Base-by-base conservation (phyloP, 2,329 filamentous ascomycete genomes). In the Rhytidhysteron rufulum region DNA sequence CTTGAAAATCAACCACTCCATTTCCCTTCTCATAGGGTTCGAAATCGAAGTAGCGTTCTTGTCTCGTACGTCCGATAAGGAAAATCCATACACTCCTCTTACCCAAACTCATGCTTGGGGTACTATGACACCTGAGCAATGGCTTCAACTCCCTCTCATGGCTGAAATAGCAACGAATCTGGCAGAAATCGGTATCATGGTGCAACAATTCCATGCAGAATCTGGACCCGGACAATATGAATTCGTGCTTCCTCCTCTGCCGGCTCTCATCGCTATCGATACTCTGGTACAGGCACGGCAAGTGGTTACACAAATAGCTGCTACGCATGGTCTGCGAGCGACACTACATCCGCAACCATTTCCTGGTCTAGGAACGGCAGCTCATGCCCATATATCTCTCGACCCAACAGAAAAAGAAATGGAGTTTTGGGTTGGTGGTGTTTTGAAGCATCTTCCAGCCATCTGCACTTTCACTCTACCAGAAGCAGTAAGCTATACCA, bases 41-140 rank as follows among this genome's bases (percentile, higher is more conserved):
- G 88, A 95, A 62, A 80, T 94, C 30, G 88, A 94, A 62, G 78
- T 93, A 8, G 74, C 86, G 1, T 82, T 94, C 48, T 69, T 91
- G 48, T 73, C 74, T 30, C 73, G 73, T 16, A 54, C 63, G 24
- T 51, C 55, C 6, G 43, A 43, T 31, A 47, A 51, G 63, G 39
- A 49, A 69, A 66, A 54, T 13, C 43, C 50, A 30, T 62, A 66
- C 6, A 55, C 65, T 1, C 71, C 84, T 1, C 58, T 74, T n/a
- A 76, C 75, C 6, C 72, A 74, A 33, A 81, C 80, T 1, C 86
- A 91, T 53, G 80, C 82, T 1, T 91, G 85, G 85, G 82, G 80
- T 0, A 77, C 80, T 15, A 74, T 83, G 31, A 78, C 81, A 1
- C 73, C 77, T 13, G 75, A 86, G 37, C 75, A 83, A 31, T 77